Percentiles rank a stretch among this genome's conserved stretches.
These are phyloP conservation scores for Phytophthora megakarya DNA, from an alignment of 352 stramenopile species.

Conservation along the genomic window DNA sequence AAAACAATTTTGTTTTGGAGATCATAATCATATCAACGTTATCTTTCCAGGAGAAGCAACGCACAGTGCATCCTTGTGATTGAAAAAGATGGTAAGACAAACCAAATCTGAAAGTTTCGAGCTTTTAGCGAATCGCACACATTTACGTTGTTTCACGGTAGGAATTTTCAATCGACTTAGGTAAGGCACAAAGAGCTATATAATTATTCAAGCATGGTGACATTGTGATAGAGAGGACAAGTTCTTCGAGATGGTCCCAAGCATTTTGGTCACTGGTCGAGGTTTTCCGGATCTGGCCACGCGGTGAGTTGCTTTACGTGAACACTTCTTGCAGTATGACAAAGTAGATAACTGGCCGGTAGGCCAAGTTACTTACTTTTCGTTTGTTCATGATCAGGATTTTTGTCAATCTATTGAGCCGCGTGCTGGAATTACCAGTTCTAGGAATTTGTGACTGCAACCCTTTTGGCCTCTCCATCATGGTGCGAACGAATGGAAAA, in stretches of 20 bases:
- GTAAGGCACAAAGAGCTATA: slow-evolving; percentile 17
- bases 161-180: slow-evolving; percentile 95
- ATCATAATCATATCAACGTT: neutral
- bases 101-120: neutral
- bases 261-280: slow-evolving; percentile 93
- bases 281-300: slow-evolving; percentile 96
- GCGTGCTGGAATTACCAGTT: slow-evolving; percentile 83
- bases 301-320: too few relatives aligned
- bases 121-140: slow-evolving; percentile 8
- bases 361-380: neutral
- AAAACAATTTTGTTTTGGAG: neutral
- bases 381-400: slow-evolving; percentile 41
- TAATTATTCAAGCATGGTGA: too few relatives aligned
- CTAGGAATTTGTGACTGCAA: slow-evolving; percentile 95
- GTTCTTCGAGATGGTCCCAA: slow-evolving; percentile 88
- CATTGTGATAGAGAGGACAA: slow-evolving; percentile 64
- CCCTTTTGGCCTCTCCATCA: slow-evolving; percentile 93
- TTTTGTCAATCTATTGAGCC: slow-evolving; percentile 85
- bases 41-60: slow-evolving; percentile 49
- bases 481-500: slow-evolving; percentile 53
- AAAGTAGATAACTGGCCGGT: too few relatives aligned
- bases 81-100: slow-evolving; percentile 93
- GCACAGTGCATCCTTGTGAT: slow-evolving; percentile 93
- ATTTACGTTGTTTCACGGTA: slow-evolving; percentile 64
- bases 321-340: too few relatives aligned